Conservation (phyloP, 2,329 filamentous ascomycete genomes). For the Cordyceps cicadae region DNA sequence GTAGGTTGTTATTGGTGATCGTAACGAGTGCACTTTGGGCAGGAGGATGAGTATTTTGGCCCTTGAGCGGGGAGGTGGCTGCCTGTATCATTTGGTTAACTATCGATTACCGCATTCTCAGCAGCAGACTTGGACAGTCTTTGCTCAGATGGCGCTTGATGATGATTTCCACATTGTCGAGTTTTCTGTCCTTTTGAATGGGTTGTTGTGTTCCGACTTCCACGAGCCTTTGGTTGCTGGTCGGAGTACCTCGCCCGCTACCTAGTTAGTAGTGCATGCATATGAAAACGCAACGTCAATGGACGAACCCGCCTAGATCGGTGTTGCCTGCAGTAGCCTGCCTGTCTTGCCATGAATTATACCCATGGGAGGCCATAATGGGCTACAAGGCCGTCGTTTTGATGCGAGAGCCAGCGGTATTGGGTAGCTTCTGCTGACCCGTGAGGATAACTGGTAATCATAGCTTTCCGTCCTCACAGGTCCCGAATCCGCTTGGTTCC, state of each 20-base stretch:
- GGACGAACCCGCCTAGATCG: conserved; percentile 5
- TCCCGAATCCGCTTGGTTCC: not conserved
- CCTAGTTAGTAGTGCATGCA: not conserved
- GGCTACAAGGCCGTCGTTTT: not conserved
- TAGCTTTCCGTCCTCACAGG: too few species aligned
- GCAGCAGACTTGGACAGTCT: not conserved
- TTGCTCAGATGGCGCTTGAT: not conserved
- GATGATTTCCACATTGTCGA: not conserved
- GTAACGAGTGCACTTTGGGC: not conserved
- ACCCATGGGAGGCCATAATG: not conserved
- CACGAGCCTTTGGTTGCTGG: not conserved
- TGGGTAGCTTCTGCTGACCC: not conserved
- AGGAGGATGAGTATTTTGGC: not conserved
- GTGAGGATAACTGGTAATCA: not conserved
- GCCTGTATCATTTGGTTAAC: not conserved
- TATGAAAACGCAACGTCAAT: not conserved
- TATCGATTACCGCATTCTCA: not conserved
- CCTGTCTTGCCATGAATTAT: conserved; percentile 3
- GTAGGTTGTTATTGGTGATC: not conserved
- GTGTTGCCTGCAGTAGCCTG: conserved; percentile 8
- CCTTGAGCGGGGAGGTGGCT: not conserved
- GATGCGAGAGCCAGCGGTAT: not conserved
- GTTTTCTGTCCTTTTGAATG: not conserved
- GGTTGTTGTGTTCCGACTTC: not conserved
- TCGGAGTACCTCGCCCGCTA: too few species aligned